These are phyloP conservation scores for Fusarium circinatum DNA, from an alignment of 2,329 filamentous ascomycete genomes.

Conservation along the genomic window DNA sequence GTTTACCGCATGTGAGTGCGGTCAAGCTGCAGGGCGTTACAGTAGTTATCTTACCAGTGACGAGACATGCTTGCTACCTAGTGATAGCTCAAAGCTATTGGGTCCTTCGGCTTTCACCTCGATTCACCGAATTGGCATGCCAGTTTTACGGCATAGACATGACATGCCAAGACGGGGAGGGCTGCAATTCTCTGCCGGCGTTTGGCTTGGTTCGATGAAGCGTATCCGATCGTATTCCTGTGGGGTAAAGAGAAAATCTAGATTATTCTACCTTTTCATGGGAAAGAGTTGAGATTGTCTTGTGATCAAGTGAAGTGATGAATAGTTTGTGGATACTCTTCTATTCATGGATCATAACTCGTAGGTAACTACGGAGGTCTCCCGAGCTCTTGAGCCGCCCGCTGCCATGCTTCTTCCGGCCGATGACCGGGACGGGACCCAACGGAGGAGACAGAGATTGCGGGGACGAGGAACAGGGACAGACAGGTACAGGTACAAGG, in stretches of 20 bases:
- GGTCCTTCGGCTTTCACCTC: constrained; percentile 24
- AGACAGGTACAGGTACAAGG: neutral
- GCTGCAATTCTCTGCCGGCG: constrained; percentile 1
- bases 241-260: constrained; percentile 7
- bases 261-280: neutral
- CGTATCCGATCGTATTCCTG: constrained; percentile 9
- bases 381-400: constrained; percentile 25
- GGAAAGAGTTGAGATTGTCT: neutral
- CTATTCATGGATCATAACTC: neutral
- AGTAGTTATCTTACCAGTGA: neutral
- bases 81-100: neutral
- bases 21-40: neutral
- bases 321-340: constrained; percentile 11
- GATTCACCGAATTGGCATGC: constrained; percentile 17
- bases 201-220: constrained; percentile 18
- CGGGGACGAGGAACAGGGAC: neutral
- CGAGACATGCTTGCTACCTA: neutral
- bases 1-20: constrained; percentile 14
- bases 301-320: constrained; percentile 28
- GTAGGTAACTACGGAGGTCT: constrained; percentile 25
- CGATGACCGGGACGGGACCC: constrained; percentile 30
- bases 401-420: constrained; percentile 7
- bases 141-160: neutral
- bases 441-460: constrained; percentile 21
- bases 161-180: constrained; percentile 18